These are phyloP conservation scores for Trypanosoma avium DNA, from an alignment of 208 protist species.

Conservation along the genomic window DNA sequence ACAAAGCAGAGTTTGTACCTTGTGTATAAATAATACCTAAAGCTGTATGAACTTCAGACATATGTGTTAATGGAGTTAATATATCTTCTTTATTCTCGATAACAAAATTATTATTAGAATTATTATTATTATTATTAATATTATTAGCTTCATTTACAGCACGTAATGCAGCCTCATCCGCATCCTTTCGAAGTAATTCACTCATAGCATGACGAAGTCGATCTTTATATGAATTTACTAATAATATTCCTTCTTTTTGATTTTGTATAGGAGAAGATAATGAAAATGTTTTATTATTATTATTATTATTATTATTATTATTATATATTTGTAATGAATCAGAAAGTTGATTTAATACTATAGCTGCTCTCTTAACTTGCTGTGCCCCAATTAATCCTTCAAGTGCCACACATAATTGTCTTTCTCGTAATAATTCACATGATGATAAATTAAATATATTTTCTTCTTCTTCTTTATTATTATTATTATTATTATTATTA, in stretches of 20 bases:
- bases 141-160: neutral
- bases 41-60: slow-evolving; percentile 22
- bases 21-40: neutral
- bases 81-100: neutral
- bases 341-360: neutral
- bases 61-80: slow-evolving; percentile 7
- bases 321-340: neutral
- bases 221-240: slow-evolving; percentile 8
- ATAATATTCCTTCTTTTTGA: neutral
- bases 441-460: too few relatives aligned
- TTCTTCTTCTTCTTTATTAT: neutral
- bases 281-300: neutral
- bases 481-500: too few relatives aligned
- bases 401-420: slow-evolving; percentile 13
- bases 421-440: neutral
- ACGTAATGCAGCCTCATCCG: slow-evolving; percentile 8
- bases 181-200: slow-evolving; percentile 20
- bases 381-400: slow-evolving; percentile 20
- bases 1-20: neutral
- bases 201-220: slow-evolving; percentile 3
- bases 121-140: neutral
- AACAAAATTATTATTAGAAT: neutral
- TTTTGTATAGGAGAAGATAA: neutral
- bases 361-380: slow-evolving; percentile 5
- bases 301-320: neutral